Base-by-base conservation (phyloP, 331 rosid genomes). In the Rhamnella rubrinervis region DNA sequence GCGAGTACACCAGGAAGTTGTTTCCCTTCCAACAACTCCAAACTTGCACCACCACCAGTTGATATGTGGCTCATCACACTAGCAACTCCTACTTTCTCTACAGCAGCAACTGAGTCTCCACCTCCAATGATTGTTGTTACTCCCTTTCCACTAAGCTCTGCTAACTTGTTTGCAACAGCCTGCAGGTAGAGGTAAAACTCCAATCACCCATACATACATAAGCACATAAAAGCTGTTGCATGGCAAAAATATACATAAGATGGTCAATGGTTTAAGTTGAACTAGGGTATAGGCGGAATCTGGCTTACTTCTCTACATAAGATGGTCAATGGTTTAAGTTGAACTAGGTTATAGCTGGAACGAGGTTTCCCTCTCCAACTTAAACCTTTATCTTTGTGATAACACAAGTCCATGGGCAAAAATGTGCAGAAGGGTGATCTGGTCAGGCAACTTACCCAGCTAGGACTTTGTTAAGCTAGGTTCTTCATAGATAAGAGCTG, bases 91-190 rank as follows among this genome's bases (percentile, higher is more conserved):
- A 95, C 97, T 79, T 95, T 95, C 92, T 95, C 99, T 74, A 95
- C 99, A 0, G 99, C 99, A 0, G 99, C 97, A 59, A 95, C 99
- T 15, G 99, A 95, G 53, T 95, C 99, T 85, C 99, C 99, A 68
- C 99, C 99, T 70, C 99, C 99, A 2, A 95, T 95, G 67, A 95
- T 95, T 67, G 99, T 95, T 51, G 99, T 95, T 83, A 91, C 99
- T 52, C 99, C 99, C 85, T 89, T 87, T 44, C 89, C 92, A 37
- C 99, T 95, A 5, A 95, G 92, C 6, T 91, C 99, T 49, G 99
- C 99, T 40, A 95, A 86, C 81, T 95, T 95, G 85, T 91, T 91
- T 17, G 99, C 99, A 47, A 91, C 28, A 50, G 97, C 68, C 99
- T 95, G 90, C 79, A 68, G 61, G 65, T 65, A 69, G 71, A 50